Conservation (phyloP, 2,329 filamentous ascomycete species). For the Colletotrichum brevisporum region DNA sequence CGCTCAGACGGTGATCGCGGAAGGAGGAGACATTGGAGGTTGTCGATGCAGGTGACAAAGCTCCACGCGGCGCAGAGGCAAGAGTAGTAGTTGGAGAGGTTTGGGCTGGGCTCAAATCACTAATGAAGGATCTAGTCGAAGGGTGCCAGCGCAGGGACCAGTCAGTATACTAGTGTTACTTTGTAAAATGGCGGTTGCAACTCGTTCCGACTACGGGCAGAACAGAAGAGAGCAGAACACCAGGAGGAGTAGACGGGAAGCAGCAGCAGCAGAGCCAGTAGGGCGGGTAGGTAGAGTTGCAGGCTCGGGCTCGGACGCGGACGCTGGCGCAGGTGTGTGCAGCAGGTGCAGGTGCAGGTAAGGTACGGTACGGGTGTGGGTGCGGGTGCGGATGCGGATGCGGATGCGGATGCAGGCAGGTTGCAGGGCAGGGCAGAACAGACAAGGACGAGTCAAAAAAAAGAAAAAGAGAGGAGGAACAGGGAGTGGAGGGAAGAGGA, state of each 20-base stretch:
- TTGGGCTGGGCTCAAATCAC: constrained; percentile 55
- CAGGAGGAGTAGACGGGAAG: too few relatives aligned
- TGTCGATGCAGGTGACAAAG: constrained; percentile 59
- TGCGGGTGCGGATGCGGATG: too few relatives aligned
- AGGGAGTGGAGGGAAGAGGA: constrained; percentile 33
- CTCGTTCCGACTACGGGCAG: too few relatives aligned
- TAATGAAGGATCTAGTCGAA: constrained; percentile 49
- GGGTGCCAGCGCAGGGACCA: constrained; percentile 36
- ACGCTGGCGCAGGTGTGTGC: too few relatives aligned
- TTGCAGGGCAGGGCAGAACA: constrained; percentile 8
- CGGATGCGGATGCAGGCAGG: too few relatives aligned
- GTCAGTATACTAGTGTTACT: constrained; percentile 26
- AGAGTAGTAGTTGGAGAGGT: constrained; percentile 57
- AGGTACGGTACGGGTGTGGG: too few relatives aligned
- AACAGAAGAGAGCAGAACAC: too few relatives aligned
- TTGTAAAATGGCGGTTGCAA: not conserved
- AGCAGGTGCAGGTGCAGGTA: too few relatives aligned
- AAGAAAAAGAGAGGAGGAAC: constrained; percentile 32
- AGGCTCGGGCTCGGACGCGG: too few relatives aligned
- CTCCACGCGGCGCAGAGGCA: constrained; percentile 58
- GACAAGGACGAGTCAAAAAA: constrained; percentile 7
- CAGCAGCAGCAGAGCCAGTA: too few relatives aligned
- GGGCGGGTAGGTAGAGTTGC: too few relatives aligned
- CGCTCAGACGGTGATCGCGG: constrained; percentile 71
- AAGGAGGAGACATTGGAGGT: constrained; percentile 63